Conservation (phyloP, 192 early-diverging fungal genomes). For the Tieghemiomyces parasiticus region DNA sequence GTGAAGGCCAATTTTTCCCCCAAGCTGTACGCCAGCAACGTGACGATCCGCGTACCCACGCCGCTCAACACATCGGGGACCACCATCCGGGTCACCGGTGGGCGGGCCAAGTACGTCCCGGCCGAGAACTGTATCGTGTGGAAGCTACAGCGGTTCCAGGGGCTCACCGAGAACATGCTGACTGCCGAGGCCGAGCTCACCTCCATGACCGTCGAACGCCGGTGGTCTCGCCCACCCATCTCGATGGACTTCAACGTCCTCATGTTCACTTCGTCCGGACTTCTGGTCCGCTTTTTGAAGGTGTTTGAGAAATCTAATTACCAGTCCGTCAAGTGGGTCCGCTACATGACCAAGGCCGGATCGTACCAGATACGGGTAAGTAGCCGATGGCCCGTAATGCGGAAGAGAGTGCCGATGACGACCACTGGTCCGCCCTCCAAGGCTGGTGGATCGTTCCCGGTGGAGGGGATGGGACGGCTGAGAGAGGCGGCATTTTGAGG, state of each 20-base stretch:
- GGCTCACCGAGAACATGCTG: slow-evolving; percentile 70
- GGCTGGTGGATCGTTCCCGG: no score
- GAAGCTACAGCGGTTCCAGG: slow-evolving; percentile 88
- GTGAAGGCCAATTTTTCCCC: slow-evolving; percentile 78
- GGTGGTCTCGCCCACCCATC: slow-evolving; percentile 93
- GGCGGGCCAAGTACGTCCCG: slow-evolving; percentile 92
- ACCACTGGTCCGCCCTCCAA: no score
- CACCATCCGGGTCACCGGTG: slow-evolving; percentile 58
- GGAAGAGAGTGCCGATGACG: no score
- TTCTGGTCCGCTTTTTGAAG: slow-evolving; percentile 94
- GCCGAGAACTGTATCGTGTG: slow-evolving; percentile 88
- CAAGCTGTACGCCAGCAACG: slow-evolving; percentile 82
- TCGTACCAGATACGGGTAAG: slow-evolving; percentile 49
- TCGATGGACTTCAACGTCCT: slow-evolving; percentile 73
- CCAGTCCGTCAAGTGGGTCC: slow-evolving; percentile 96
- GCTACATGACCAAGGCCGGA: slow-evolving; percentile 97
- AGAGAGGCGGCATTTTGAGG: no score
- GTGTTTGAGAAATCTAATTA: slow-evolving; percentile 96
- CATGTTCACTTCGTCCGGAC: slow-evolving; percentile 95
- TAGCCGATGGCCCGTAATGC: no score
- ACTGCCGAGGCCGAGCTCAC: slow-evolving; percentile 72
- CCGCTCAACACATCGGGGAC: slow-evolving; percentile 79
- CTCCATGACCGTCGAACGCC: slow-evolving; percentile 64
- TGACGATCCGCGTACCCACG: slow-evolving; percentile 76
- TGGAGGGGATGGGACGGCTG: no score